These are phyloP conservation scores for Arthrocladium fulminans DNA, from an alignment of 2,329 filamentous ascomycete species.

Conservation along the genomic window DNA sequence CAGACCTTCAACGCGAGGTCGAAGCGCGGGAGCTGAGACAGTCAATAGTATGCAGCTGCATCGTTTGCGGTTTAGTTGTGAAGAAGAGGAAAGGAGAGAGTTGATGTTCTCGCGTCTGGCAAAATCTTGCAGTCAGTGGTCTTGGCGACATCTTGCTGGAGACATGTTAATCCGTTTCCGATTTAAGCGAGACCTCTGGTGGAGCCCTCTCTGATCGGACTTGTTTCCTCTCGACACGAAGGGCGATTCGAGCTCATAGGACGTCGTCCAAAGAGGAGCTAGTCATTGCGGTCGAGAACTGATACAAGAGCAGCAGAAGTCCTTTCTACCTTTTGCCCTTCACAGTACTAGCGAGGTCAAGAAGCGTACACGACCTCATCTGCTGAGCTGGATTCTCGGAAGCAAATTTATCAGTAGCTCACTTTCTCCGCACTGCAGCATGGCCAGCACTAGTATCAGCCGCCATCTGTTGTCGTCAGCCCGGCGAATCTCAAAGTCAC, in stretches of 20 bases:
- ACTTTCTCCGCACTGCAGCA: too few species aligned
- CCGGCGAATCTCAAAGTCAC: neutral
- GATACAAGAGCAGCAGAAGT: too few species aligned
- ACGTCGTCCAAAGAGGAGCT: too few species aligned
- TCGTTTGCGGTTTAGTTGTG: conserved; percentile 26
- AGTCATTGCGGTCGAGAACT: too few species aligned
- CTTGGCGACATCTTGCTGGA: neutral
- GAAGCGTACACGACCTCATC: too few species aligned
- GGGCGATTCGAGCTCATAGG: neutral
- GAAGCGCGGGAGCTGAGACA: conserved; percentile 21
- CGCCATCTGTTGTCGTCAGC: neutral
- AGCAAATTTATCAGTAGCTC: too few species aligned
- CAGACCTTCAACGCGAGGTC: conserved; percentile 18
- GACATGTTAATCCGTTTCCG: too few species aligned
- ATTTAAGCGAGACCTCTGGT: too few species aligned
- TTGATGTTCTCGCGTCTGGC: neutral
- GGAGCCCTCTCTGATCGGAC: too few species aligned
- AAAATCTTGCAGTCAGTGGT: neutral
- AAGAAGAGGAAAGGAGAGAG: conserved; percentile 14
- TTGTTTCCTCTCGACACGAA: conserved; percentile 9
- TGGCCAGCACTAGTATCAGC: conserved; percentile 2
- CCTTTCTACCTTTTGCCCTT: too few species aligned
- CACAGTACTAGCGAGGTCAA: too few species aligned
- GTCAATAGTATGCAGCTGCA: conserved; percentile 18
- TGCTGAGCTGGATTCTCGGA: too few species aligned